Evolutionary conservation across 176 grass and related monocot species (phyloP).

Genomic region (sorghum (Sorghum bicolor)): DNA sequence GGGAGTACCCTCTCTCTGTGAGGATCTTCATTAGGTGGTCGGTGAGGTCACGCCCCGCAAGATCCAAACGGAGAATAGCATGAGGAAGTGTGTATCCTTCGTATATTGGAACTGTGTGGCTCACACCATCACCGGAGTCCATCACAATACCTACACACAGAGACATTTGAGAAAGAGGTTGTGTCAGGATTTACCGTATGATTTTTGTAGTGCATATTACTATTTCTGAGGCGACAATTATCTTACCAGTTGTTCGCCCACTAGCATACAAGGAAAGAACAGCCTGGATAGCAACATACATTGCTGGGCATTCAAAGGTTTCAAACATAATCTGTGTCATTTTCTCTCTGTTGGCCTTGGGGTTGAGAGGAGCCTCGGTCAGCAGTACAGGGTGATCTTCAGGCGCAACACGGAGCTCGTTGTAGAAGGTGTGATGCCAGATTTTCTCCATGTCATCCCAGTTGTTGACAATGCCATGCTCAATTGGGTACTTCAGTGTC

Average conservation of each 20-base stretch:
- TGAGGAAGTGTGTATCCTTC: conserved; percentile 87
- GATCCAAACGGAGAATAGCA: conserved; percentile 84
- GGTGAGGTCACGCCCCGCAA: conserved; percentile 82
- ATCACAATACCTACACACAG: conserved; percentile 65
- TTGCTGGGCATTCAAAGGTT: conserved; percentile 69
- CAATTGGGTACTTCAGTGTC: conserved; percentile 83
- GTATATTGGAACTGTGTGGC: conserved; percentile 85
- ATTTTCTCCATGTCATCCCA: conserved; percentile 98
- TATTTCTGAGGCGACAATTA: background rate
- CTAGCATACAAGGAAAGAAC: conserved; percentile 85
- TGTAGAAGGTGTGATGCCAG: conserved; percentile 88
- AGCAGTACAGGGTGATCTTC: conserved; percentile 81
- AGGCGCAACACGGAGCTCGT: conserved; percentile 75
- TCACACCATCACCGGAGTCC: conserved; percentile 86
- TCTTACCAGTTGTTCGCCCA: conserved; percentile 81
- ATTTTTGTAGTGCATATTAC: background rate
- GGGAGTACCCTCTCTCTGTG: conserved; percentile 82
- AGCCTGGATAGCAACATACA: conserved; percentile 89
- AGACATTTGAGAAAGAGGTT: background rate
- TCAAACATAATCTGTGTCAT: conserved; percentile 98
- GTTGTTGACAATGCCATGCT: conserved; percentile 80
- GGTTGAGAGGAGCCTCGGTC: conserved; percentile 82
- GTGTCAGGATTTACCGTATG: background rate
- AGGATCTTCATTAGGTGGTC: conserved; percentile 87
- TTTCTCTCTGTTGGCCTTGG: conserved; percentile 87